These are phyloP conservation scores for Rutidosis leptorrhynchoides DNA, from an alignment of 129 eudicot genomes.

Conservation along the genomic window DNA sequence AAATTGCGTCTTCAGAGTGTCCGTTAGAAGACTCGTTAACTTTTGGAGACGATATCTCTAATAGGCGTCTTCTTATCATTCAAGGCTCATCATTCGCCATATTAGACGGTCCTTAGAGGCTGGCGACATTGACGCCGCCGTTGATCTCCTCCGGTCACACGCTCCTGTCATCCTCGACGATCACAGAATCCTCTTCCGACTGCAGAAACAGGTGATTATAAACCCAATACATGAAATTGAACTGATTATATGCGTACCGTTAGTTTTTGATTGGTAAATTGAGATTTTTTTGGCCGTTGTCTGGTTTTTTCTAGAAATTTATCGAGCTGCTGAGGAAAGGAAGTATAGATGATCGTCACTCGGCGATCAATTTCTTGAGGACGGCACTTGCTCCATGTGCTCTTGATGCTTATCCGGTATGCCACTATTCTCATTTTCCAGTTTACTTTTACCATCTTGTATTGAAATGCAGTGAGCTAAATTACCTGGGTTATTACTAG, in stretches of 20 bases:
- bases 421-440: too few relatives aligned
- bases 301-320: too few relatives aligned
- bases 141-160: slow-evolving; percentile 60
- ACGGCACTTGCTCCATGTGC: slow-evolving; percentile 94
- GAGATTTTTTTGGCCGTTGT: too few relatives aligned
- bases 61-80: slow-evolving; percentile 64
- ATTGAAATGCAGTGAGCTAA: too few relatives aligned
- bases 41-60: too few relatives aligned
- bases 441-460: too few relatives aligned
- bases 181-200: slow-evolving; percentile 82
- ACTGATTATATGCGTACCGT: too few relatives aligned
- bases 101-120: slow-evolving; percentile 57
- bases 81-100: too few relatives aligned
- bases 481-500: too few relatives aligned
- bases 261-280: slow-evolving; percentile 3
- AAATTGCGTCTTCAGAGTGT: too few relatives aligned
- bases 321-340: slow-evolving; percentile 95
- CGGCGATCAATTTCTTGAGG: slow-evolving; percentile 68
- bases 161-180: slow-evolving; percentile 76
- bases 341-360: slow-evolving; percentile 59
- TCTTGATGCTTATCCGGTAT: slow-evolving; percentile 93
- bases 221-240: too few relatives aligned
- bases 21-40: too few relatives aligned
- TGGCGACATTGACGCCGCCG: slow-evolving; percentile 76
- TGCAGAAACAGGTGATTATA: slow-evolving; percentile 94